These are phyloP conservation scores for Hypoxylon lenormandii DNA, from an alignment of 495 filamentous ascomycete genomes.

Conservation along the genomic window DNA sequence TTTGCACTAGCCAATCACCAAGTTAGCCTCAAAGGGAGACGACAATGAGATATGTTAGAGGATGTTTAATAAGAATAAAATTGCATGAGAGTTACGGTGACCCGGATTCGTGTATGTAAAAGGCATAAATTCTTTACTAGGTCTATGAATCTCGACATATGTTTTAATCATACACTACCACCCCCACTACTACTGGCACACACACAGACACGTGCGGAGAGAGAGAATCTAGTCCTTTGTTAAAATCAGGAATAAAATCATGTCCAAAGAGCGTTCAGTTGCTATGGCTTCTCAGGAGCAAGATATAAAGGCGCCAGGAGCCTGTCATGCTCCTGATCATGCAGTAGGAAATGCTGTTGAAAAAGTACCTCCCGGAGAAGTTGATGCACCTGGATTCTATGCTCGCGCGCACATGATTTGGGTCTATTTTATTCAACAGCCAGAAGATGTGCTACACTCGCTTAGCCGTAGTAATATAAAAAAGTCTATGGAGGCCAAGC, in stretches of 20 bases:
- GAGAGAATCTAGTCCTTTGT: background rate
- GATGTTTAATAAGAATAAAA: background rate
- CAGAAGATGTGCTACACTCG: background rate
- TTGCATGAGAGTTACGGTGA: background rate
- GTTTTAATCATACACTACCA: background rate
- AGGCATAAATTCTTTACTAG: background rate
- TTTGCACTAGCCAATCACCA: background rate
- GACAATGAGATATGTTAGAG: background rate
- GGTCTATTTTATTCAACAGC: background rate
- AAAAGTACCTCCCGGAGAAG: background rate
- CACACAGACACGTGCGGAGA: background rate
- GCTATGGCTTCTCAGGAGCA: background rate
- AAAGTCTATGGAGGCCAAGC: background rate
- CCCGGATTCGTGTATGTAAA: background rate
- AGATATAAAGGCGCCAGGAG: background rate
- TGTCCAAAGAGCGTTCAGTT: background rate
- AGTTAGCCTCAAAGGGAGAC: background rate
- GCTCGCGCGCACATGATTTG: background rate
- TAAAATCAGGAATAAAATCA: background rate
- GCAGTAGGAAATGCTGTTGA: background rate
- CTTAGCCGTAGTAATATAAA: background rate
- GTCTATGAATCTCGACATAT: background rate
- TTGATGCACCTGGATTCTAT: conserved; percentile 2
- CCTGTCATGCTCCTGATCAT: background rate
- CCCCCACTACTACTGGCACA: background rate